Evolutionary conservation across 768 basidiomycete genomes (phyloP), one percentile per base, ranked within the genome.

Genomic region (Russula foetens): DNA sequence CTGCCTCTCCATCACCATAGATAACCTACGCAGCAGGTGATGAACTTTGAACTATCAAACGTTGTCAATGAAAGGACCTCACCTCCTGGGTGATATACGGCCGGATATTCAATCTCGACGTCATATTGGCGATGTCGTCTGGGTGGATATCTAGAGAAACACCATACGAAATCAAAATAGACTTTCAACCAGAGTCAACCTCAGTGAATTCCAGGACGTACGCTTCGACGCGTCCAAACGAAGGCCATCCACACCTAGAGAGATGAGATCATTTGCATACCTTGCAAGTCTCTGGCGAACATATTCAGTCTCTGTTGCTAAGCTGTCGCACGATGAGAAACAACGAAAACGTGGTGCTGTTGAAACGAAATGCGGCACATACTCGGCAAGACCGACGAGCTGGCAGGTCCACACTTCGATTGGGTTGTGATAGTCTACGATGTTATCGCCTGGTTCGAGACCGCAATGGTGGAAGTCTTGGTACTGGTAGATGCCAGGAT

Each of bases 391-490:
- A 55, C 67, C 69, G 2, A 49, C 68, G 17, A 77, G 69, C 60
- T 77, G 65, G 65, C 77, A 77, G 0, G 71, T 73, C 68, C 68
- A 69, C 1, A 88, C 84, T 69, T 88, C 80, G 0, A 70, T 55
- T 8, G 78, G 69, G 63, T 81, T 82, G 56, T 70, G 65, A 59
- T 79, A 88, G 67, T 85, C 76, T 12, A 77, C 78, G 56, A 86
- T 84, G 56, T 79, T 74, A 63, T 85, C 79, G 2, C 68, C 69
- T 0, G 80, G 70, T 51, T 79, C 77, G 29, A 82, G 72, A 3
- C 84, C 82, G 63, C 84, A 86, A 68, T 85, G 79, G 63, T 87
- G 84, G 69, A 86, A 86, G 68, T 85, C 75, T 73, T 79, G 58
- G 52, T 29, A 8, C 14, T 68, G 53, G 54, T 71, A 72, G 33